Percentiles rank a stretch among this genome's conserved stretches.
These are phyloP conservation scores for Arachnopeziza araneosa DNA, from an alignment of 2,329 filamentous ascomycete genomes.

Conservation along the genomic window DNA sequence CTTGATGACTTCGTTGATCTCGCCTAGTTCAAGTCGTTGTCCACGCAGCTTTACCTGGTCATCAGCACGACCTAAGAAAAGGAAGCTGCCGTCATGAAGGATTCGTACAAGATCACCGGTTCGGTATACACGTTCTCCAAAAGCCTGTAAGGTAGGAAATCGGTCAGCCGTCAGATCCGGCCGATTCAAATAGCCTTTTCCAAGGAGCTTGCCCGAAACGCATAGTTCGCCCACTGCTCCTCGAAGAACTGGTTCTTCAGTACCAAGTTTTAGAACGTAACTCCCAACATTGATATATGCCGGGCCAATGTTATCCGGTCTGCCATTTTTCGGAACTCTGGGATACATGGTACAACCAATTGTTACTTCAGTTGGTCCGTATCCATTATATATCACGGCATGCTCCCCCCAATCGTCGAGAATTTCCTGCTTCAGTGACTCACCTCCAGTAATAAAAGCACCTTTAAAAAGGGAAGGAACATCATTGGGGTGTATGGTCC, in stretches of 20 bases:
- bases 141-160: slow-evolving; percentile 60
- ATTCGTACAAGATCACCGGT: slow-evolving; percentile 86
- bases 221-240: slow-evolving; percentile 86
- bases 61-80: slow-evolving; percentile 82
- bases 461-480: slow-evolving; percentile 74
- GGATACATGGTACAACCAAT: slow-evolving; percentile 89
- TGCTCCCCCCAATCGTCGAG: slow-evolving; percentile 77
- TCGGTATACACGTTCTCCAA: slow-evolving; percentile 65
- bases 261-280: slow-evolving; percentile 67
- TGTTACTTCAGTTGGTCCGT: slow-evolving; percentile 87
- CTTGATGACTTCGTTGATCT: slow-evolving; percentile 82
- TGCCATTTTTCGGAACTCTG: slow-evolving; percentile 70
- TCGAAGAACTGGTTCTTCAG: slow-evolving; percentile 64
- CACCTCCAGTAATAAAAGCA: slow-evolving; percentile 90
- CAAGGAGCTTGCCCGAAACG: slow-evolving; percentile 79
- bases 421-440: slow-evolving; percentile 83
- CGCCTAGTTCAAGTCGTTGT: slow-evolving; percentile 81
- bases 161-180: slow-evolving; percentile 69
- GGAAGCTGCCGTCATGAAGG: slow-evolving; percentile 73
- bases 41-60: slow-evolving; percentile 90
- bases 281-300: slow-evolving; percentile 86
- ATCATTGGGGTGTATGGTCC: slow-evolving; percentile 70
- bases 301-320: slow-evolving; percentile 80
- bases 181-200: slow-evolving; percentile 81
- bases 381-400: slow-evolving; percentile 83